Base-by-base conservation (phyloP, 257 asterid genomes). In the Schizonepeta tenuifolia region DNA sequence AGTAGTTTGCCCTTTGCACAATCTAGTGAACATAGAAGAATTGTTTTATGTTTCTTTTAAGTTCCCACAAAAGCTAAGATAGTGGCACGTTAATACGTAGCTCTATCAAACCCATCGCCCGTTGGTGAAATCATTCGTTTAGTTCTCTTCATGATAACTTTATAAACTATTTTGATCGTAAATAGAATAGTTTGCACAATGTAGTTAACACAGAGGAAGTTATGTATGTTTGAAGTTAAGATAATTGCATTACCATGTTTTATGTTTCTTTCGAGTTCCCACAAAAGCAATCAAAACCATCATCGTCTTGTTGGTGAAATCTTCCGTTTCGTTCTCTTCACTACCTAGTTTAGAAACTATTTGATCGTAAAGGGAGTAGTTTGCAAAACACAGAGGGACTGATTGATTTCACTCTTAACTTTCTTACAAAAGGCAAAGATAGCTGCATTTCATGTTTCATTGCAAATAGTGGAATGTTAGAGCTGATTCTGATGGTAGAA, bases 41-140 rank as follows among this genome's bases (percentile, higher is more conserved):
- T 13, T 24, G n/a, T 2, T 33, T 60, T 31, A n/a, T 60, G 43
- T 38, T 3, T 1, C 43, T 38, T 5, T 17, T 0, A 20, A 51
- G 58, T 18, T 50, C 20, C n/a, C n/a, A 14, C 51, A 46, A 13
- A 46, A 46, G 51, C 8, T 4, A 46, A 5, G 51, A 15, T 36
- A 36, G 41, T 36, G 41, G 33, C 5, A 28, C 8, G 41, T 8
- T 92, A n/a, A n/a, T n/a, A n/a, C n/a, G n/a, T n/a, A n/a, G n/a
- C n/a, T 85, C 88, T 88, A 86, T 76, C 96, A 92, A 73, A 92
- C 88, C 71, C 98, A 90, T 83, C 96, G 97, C n/a, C 77, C 97
- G 97, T 92, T 22, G 74, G 84, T 64, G 35, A 61, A 43, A 64
- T 43, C 67, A 14, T n/a, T 66, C 53, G 33, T 14, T 40, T 35